Evolutionary conservation across 1,284 basidiomycete species (phyloP), one percentile per base, ranked within the genome.

Genomic region (Malassezia equina): DNA sequence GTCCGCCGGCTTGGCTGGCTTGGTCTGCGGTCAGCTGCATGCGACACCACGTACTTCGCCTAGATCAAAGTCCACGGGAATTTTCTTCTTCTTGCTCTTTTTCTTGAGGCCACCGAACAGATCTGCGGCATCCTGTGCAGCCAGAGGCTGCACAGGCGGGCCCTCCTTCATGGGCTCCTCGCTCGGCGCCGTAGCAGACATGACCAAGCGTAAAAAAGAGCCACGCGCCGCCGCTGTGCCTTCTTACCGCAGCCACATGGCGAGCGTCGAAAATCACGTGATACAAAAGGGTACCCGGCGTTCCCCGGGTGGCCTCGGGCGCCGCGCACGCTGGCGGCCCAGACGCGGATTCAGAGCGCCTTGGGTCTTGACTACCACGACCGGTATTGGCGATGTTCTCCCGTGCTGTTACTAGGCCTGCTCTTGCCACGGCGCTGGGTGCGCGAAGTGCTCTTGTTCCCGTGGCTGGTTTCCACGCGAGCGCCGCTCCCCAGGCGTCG

Each of bases 61-160:
- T 52, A 88, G 78, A 73, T 90, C 88, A 12, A 56, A 34, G 72
- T 88, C 86, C 71, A 87, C 80, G 4, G 85, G 85, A 52, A 89
- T 86, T 76, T 87, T 88, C 80, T 89, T 88, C 79, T 87, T 88
- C 78, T 75, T 76, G 53, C 88, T 89, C 77, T 89, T 90, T 80
- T 90, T 90, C 81, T 89, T 89, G 71, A 88, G 71, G 69, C 87
- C 87, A 6, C 84, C 86, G 69, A 90, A 89, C 82, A 89, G 85
- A 48, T 85, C 81, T 66, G 85, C 85, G 69, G 83, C 79, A 41
- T 88, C 85, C 36, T 86, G 84, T 24, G 46, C 43, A 9, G 51
- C 51, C 36, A 49, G 53, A 7, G 49, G 52, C 32, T 56, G 12
- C 11, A 45, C 17, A 25, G 48, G 33, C 12, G 45, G 39, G 25